A percentile compares a stretch with the other conserved stretches of the same genome.
Conservation (phyloP, 805 yeast species). For the Naumovozyma castellii region DNA sequence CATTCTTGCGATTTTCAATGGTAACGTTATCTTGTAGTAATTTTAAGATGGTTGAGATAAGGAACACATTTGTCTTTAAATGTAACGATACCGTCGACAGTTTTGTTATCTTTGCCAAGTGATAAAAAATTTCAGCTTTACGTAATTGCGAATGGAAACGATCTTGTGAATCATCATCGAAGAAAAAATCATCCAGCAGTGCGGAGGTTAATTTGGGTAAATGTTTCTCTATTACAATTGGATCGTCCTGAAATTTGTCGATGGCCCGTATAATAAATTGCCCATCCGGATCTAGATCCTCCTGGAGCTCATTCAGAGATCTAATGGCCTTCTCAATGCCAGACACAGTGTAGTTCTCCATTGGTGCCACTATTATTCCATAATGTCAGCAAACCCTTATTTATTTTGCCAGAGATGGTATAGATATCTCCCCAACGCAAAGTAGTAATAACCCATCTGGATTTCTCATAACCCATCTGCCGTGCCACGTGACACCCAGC, state of each 20-base stretch:
- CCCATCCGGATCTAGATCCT: not conserved
- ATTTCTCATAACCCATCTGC: no score
- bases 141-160: not conserved
- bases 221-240: constrained; percentile 8
- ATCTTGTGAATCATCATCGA: not conserved
- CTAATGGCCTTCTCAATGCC: no score
- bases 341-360: no score
- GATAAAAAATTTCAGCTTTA: constrained; percentile 38
- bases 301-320: no score
- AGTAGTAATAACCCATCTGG: no score
- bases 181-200: constrained; percentile 4
- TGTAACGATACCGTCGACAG: constrained; percentile 49
- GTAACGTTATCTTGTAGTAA: constrained; percentile 12
- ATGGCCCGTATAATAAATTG: constrained; percentile 7
- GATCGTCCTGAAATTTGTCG: constrained; percentile 23
- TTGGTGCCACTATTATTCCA: no score
- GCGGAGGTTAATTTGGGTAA: not conserved
- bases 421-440: no score
- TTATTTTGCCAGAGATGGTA: no score
- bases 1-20: constrained; percentile 2
- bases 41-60: constrained; percentile 34
- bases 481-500: no score
- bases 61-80: constrained; percentile 49
- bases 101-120: constrained; percentile 56
- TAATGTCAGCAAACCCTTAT: no score